phyloP scores from a whole-genome alignment of 108 stramenopile genomes.

The Aurantiochytrium sp. region DNA sequence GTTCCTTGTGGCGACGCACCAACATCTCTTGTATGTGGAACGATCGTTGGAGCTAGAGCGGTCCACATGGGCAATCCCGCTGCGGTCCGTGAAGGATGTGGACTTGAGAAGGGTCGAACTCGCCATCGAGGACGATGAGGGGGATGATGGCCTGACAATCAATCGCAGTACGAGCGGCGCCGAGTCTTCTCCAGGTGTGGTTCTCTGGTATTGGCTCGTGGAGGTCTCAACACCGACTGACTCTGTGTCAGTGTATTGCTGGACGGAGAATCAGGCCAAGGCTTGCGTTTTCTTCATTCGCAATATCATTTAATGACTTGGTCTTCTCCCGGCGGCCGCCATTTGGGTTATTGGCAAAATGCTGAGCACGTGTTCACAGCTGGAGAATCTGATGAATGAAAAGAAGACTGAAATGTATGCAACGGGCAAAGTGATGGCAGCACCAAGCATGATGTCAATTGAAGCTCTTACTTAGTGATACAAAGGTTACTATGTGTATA shows the following conservation, averaged over 20 bases:
- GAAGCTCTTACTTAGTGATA: too few relatives aligned
- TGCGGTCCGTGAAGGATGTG: neutral
- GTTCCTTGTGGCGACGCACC: neutral
- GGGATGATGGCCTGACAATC: neutral
- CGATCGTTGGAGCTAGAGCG: neutral
- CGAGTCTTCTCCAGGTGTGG: neutral
- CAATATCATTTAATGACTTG: neutral
- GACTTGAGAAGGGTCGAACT: neutral
- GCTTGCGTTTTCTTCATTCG: neutral
- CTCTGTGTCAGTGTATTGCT: neutral
- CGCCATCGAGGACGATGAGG: neutral
- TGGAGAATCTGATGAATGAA: too few relatives aligned
- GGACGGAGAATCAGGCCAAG: neutral
- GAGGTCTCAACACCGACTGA: neutral
- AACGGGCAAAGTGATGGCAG: too few relatives aligned
- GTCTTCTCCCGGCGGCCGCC: too few relatives aligned
- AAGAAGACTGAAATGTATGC: too few relatives aligned
- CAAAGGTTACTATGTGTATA: too few relatives aligned
- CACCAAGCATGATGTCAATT: too few relatives aligned
- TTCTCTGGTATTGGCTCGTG: neutral
- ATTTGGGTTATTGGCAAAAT: too few relatives aligned
- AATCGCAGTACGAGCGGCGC: neutral
- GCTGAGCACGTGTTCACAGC: too few relatives aligned
- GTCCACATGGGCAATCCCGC: neutral
- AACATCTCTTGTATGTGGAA: neutral